phyloP scores from a whole-genome alignment of 306 rosid genomes.

The Hylodesmum podocarpum region DNA sequence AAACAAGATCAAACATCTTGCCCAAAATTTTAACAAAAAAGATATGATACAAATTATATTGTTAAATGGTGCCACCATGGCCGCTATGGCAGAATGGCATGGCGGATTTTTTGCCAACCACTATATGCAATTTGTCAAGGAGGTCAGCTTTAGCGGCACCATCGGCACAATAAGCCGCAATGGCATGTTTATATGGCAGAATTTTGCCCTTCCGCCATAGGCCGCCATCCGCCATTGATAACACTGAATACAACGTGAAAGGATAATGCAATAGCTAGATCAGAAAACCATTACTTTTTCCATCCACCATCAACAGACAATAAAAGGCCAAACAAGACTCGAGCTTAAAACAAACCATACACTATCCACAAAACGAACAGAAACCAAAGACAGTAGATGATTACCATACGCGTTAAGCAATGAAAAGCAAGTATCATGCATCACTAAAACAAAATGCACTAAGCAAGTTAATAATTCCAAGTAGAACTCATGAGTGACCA shows the following conservation, averaged over 20 bases:
- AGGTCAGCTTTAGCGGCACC: too few species aligned
- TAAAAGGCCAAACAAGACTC: neutral
- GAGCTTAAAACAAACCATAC: neutral
- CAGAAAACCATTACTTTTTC: neutral
- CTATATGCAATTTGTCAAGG: too few species aligned
- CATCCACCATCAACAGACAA: neutral
- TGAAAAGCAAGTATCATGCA: neutral
- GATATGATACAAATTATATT: neutral
- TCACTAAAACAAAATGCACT: neutral
- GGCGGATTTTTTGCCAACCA: too few species aligned
- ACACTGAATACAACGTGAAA: neutral
- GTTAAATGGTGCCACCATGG: too few species aligned
- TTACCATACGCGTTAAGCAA: neutral
- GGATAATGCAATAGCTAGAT: neutral
- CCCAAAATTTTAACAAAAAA: neutral
- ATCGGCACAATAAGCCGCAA: too few species aligned
- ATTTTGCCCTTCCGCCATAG: too few species aligned
- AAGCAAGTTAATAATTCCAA: neutral
- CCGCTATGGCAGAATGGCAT: too few species aligned
- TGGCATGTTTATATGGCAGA: too few species aligned
- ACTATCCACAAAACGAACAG: neutral
- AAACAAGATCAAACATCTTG: constrained; percentile 15
- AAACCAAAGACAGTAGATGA: neutral
- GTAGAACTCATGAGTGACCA: neutral
- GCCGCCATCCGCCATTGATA: too few species aligned